phyloP scores from a whole-genome alignment of 2,329 filamentous ascomycete genomes.

The Boeremia lycopersici region DNA sequence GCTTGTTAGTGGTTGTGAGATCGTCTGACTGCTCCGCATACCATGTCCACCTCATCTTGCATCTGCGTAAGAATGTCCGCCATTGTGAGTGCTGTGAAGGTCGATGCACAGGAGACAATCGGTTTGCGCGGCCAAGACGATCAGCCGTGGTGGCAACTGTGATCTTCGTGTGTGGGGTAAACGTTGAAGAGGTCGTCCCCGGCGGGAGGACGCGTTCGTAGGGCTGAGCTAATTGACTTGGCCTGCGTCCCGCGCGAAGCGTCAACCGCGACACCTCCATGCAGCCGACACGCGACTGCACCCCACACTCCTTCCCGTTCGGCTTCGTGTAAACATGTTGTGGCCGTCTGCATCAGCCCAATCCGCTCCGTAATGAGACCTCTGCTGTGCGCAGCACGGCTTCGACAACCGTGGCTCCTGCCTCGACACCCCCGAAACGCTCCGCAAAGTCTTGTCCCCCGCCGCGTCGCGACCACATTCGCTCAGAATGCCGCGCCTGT shows the following conservation, averaged over 20 bases:
- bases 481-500: conserved; percentile 29
- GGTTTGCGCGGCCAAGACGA: neutral
- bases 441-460: conserved; percentile 32
- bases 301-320: conserved; percentile 2
- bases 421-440: conserved; percentile 28
- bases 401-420: conserved; percentile 20
- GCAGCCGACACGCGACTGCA: neutral
- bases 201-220: conserved; percentile 13
- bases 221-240: conserved; percentile 30
- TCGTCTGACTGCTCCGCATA: conserved; percentile 44
- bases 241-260: conserved; percentile 29
- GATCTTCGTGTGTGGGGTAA: conserved; percentile 1
- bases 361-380: conserved; percentile 35
- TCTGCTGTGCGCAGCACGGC: conserved; percentile 31
- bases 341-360: neutral
- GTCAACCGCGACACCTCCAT: conserved; percentile 4
- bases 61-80: conserved; percentile 80
- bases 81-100: conserved; percentile 53
- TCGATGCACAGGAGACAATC: neutral
- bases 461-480: conserved; percentile 37
- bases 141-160: neutral
- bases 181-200: neutral
- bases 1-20: neutral
- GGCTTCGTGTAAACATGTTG: conserved; percentile 32
- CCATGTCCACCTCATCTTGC: conserved; percentile 84